These are phyloP conservation scores for Sporothrix protearum DNA, from an alignment of 2,329 filamentous ascomycete genomes.

Conservation along the genomic window DNA sequence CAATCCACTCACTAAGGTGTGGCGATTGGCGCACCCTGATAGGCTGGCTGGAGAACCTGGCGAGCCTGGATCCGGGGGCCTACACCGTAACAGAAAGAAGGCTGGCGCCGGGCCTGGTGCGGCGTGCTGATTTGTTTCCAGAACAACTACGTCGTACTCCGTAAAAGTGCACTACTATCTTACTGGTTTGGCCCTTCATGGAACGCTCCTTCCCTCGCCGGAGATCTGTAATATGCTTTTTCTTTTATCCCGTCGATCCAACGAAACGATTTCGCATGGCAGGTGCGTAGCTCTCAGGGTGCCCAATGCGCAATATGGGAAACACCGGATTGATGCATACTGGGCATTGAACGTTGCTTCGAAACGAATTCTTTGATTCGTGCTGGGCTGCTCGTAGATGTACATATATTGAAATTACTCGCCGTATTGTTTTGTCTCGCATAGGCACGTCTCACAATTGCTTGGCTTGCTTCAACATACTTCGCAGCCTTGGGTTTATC, in stretches of 20 bases:
- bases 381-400: too few species aligned
- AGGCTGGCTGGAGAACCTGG: constrained; percentile 4
- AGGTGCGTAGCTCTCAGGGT: not conserved
- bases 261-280: not conserved
- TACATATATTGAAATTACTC: too few species aligned
- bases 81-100: not conserved
- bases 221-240: constrained; percentile 2
- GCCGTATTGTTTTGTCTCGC: not conserved
- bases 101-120: not conserved
- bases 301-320: not conserved
- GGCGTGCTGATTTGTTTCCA: not conserved
- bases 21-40: not conserved
- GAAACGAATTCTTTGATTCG: not conserved
- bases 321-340: constrained; percentile 3
- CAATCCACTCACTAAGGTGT: constrained; percentile 7
- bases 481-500: not conserved
- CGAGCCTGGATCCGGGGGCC: not conserved
- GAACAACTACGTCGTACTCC: too few species aligned
- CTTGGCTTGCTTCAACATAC: too few species aligned
- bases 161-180: not conserved
- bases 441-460: not conserved
- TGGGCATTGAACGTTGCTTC: not conserved
- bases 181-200: not conserved
- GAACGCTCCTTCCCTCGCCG: not conserved
- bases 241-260: not conserved